Conservation (phyloP, 805 yeast species). For the Candida cerambycidarum region DNA sequence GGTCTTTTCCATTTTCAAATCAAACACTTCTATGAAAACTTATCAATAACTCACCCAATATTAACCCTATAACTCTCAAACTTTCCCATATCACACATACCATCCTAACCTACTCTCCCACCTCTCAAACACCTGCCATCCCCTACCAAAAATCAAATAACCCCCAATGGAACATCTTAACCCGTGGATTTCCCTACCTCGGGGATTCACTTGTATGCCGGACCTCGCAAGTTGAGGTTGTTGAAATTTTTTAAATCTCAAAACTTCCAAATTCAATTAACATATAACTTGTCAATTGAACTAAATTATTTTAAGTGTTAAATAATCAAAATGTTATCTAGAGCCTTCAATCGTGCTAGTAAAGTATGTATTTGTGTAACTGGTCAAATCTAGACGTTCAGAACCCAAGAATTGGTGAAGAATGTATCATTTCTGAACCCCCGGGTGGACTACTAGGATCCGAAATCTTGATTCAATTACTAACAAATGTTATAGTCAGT, state of each 20-base stretch:
- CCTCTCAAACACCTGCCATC: background rate
- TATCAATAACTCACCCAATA: background rate
- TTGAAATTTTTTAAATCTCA: slow-evolving; percentile 9
- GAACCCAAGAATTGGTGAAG: background rate
- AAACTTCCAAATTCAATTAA: slow-evolving; percentile 5
- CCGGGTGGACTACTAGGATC: slow-evolving; percentile 4
- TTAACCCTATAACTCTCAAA: background rate
- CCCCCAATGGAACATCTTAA: slow-evolving; percentile 1
- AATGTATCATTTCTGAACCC: background rate
- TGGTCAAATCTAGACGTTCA: background rate
- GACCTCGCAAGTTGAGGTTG: slow-evolving; percentile 1
- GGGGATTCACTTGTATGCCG: slow-evolving; percentile 6
- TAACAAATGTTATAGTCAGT: slow-evolving; percentile 19
- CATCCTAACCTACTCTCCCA: background rate
- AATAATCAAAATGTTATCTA: slow-evolving; percentile 35
- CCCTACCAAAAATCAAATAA: background rate
- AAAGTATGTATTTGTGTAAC: slow-evolving; percentile 34
- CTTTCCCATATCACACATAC: too few species aligned
- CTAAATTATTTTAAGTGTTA: background rate
- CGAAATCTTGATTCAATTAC: background rate
- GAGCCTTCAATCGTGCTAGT: slow-evolving; percentile 42
- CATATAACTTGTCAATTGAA: slow-evolving; percentile 1
- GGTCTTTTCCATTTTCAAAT: too few species aligned
- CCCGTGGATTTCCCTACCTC: slow-evolving; percentile 9
- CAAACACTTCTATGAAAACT: too few species aligned